Conservation (phyloP, 805 yeast genomes). For the Candida vaughaniae region DNA sequence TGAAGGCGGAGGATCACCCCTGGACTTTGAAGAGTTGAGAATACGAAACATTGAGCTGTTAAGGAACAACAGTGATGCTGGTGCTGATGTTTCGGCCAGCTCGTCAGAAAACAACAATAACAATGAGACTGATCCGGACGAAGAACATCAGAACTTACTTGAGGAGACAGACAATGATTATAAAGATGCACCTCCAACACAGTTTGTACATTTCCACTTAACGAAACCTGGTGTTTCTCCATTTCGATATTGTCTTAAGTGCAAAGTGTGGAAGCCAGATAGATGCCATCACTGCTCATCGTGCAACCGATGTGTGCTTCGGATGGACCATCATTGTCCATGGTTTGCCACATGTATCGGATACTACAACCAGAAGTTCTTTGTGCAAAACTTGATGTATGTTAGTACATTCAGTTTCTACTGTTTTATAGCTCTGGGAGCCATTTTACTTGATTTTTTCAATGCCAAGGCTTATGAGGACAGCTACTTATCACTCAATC, state of each 20-base stretch:
- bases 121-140: not conserved
- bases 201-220: conserved; percentile 34
- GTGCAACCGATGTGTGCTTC: conserved; percentile 45
- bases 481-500: conserved; percentile 49
- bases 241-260: conserved; percentile 56
- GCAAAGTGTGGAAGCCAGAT: conserved; percentile 60
- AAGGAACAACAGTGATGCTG: not conserved
- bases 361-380: conserved; percentile 72
- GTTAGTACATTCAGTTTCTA: conserved; percentile 47
- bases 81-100: conserved; percentile 12
- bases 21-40: conserved; percentile 49
- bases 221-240: conserved; percentile 52
- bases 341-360: conserved; percentile 94
- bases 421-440: conserved; percentile 39
- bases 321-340: conserved; percentile 71
- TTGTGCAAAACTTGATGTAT: conserved; percentile 68
- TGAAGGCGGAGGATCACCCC: conserved; percentile 66
- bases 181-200: conserved; percentile 27
- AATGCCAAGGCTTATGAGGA: conserved; percentile 35
- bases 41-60: conserved; percentile 20
- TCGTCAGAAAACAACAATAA: conserved; percentile 14
- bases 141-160: not conserved
- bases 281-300: conserved; percentile 57
- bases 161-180: not conserved
- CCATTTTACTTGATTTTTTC: conserved; percentile 51